Percentiles rank a stretch among this genome's conserved stretches.
Evolutionary conservation across 1,284 basidiomycete genomes (phyloP).

Genomic region (Trichosporon faecale): DNA sequence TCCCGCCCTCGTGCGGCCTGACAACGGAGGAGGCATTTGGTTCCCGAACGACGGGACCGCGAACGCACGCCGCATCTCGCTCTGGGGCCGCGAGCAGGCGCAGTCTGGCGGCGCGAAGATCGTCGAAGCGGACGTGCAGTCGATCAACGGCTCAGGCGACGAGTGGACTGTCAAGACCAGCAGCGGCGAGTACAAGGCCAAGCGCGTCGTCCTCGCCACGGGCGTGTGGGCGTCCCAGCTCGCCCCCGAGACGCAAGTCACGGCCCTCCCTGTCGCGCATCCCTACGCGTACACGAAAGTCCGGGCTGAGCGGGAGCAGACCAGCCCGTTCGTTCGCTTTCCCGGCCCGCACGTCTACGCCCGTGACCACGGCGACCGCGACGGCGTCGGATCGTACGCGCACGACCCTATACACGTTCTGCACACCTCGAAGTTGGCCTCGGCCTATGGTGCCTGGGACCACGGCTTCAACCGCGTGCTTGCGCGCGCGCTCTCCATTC

Average conservation of each 20-base stretch:
- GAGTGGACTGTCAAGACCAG: not conserved
- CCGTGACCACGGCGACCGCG: slow-evolving; percentile 32
- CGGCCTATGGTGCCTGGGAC: slow-evolving; percentile 29
- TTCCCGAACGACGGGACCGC: slow-evolving; percentile 31
- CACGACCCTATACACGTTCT: slow-evolving; percentile 27
- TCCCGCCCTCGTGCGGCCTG: slow-evolving; percentile 21
- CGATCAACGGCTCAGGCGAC: slow-evolving; percentile 11
- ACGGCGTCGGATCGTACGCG: slow-evolving; percentile 34
- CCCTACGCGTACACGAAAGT: slow-evolving; percentile 28
- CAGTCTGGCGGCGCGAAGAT: slow-evolving; percentile 19
- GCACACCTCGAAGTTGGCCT: not conserved
- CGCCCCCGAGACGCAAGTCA: slow-evolving; percentile 11
- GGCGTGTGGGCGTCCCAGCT: slow-evolving; percentile 39
- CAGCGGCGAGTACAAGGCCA: not conserved
- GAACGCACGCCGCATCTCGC: slow-evolving; percentile 21
- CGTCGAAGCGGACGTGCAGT: slow-evolving; percentile 19
- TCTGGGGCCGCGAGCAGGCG: slow-evolving; percentile 22
- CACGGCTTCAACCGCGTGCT: slow-evolving; percentile 21
- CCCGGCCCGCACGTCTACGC: slow-evolving; percentile 31
- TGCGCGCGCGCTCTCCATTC: slow-evolving; percentile 14
- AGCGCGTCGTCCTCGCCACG: slow-evolving; percentile 28
- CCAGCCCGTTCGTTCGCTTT: slow-evolving; percentile 32
- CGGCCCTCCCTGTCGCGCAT: slow-evolving; percentile 30
- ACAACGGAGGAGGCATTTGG: slow-evolving; percentile 8
- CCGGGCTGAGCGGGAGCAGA: not conserved